phyloP scores from a whole-genome alignment of 2,329 filamentous ascomycete species.

The Arthrobotrys pseudoclavata region DNA sequence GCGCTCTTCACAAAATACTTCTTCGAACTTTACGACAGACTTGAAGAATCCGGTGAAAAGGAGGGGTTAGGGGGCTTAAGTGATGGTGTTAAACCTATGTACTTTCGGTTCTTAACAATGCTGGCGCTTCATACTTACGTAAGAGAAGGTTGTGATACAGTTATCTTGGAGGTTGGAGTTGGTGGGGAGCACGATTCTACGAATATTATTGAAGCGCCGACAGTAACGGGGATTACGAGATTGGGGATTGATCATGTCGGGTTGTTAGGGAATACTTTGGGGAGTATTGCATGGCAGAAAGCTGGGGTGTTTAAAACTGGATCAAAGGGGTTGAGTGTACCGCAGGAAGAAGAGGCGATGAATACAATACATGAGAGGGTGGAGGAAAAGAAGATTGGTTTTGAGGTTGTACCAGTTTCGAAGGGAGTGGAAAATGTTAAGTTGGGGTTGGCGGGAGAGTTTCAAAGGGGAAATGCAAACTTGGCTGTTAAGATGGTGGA shows the following conservation, averaged over 20 bases:
- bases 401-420: conserved; percentile 67
- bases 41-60: conserved; percentile 72
- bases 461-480: conserved; percentile 74
- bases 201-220: conserved; percentile 81
- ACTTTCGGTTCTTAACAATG: conserved; percentile 91
- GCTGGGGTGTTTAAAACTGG: conserved; percentile 84
- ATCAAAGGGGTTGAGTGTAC: conserved; percentile 74
- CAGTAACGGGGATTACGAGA: conserved; percentile 80
- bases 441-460: conserved; percentile 68
- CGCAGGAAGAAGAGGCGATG: conserved; percentile 71
- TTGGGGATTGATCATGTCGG: conserved; percentile 87
- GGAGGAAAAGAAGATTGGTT: conserved; percentile 70
- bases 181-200: conserved; percentile 94
- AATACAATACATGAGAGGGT: conserved; percentile 74
- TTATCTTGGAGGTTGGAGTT: conserved; percentile 92
- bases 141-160: conserved; percentile 79
- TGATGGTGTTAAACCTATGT: conserved; percentile 81
- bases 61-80: conserved; percentile 65
- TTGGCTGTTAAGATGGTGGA: conserved; percentile 72
- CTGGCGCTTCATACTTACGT: conserved; percentile 89
- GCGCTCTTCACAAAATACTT: conserved; percentile 75
- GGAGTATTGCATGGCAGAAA: conserved; percentile 92
- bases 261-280: conserved; percentile 82
- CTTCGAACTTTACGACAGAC: conserved; percentile 76
- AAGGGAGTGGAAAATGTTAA: conserved; percentile 63